These are phyloP conservation scores for Aspergillus tubingensis DNA, from an alignment of 2,329 filamentous ascomycete genomes.

Conservation along the genomic window DNA sequence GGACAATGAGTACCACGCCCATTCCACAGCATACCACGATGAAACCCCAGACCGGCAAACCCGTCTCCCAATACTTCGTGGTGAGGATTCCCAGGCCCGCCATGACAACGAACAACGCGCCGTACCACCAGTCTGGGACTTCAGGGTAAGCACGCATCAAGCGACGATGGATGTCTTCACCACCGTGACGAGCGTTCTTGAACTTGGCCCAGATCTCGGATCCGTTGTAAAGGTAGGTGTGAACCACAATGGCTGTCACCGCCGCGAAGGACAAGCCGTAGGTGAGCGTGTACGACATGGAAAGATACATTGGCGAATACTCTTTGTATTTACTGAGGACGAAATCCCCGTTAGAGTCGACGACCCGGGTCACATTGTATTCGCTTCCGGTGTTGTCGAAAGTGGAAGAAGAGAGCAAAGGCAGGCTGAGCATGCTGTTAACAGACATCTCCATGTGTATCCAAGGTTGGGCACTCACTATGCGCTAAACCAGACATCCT, in stretches of 20 bases:
- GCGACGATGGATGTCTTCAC: conserved; percentile 66
- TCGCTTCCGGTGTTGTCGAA: conserved; percentile 36
- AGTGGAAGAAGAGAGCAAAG: conserved; percentile 31
- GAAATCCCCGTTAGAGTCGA: conserved; percentile 33
- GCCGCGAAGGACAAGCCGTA: conserved; percentile 42
- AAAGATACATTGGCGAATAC: conserved; percentile 44
- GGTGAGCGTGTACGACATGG: conserved; percentile 38
- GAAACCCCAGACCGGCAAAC: conserved; percentile 44
- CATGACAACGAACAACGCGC: conserved; percentile 32
- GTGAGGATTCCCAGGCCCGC: conserved; percentile 38
- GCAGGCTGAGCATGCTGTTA: conserved; percentile 23
- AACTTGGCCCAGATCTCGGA: conserved; percentile 37
- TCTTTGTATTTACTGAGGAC: conserved; percentile 40
- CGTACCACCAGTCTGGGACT: conserved; percentile 66
- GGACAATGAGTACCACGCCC: conserved; percentile 42
- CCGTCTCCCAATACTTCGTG: conserved; percentile 36
- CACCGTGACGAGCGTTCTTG: conserved; percentile 32
- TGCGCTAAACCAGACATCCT: conserved; percentile 51
- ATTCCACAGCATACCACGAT: conserved; percentile 42
- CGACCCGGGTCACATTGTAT: conserved; percentile 35
- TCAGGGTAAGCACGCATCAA: conserved; percentile 65
- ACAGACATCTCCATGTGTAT: neutral
- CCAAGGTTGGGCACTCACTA: conserved; percentile 22
- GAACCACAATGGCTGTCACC: conserved; percentile 36
- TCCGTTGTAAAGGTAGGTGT: conserved; percentile 39